Base-by-base conservation (phyloP, 805 yeast species). In the Ogataea polymorpha region DNA sequence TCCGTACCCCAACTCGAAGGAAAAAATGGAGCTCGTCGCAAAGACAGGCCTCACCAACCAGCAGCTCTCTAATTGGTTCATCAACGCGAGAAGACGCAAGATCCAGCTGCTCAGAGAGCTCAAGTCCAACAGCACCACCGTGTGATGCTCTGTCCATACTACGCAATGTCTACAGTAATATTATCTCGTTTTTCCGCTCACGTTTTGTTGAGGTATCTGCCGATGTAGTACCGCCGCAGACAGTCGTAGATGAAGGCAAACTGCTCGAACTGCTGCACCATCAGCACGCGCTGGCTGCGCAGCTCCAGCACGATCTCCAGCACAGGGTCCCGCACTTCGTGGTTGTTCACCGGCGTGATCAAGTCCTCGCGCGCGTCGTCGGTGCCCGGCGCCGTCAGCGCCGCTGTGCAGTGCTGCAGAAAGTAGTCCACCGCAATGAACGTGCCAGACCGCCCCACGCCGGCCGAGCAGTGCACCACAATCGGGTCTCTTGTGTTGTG, bases 51-150 rank as follows among this genome's bases (percentile, higher is more conserved):
- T 77, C 56, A 72, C 74, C 46, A 73, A 72, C 53, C 82, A 77
- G 54, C 82, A 77, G 50, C 65, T 77, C 44, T 69, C 77, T 45
- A 77, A 77, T 52, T 77, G 82, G 82, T 77, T 77, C 50, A 77
- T 77, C 53, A 77, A 77, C 55, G 82, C 82, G 13, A 67, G 82
- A 58, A 64, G 82, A 54, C 63, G 82, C 49, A 77, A 77, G 57
- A 74, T 79, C 37, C 75, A 72, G 56, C 53, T 61, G 32, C 62
- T 77, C 46, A 70, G 74, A 51, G 74, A 74, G 46, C 49, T 58
- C 23, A 55, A 55, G 34, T 32, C 56, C 31, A 60, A 58, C 43
- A 52, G 54, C 34, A 49, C 54, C 17, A 48, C 50, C 11, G 46
- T 48, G 20, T 46, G 27, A 35, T 35, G 26, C 26, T 34, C 18